These are phyloP conservation scores for Hirsutella thompsonii DNA, from an alignment of 2,329 filamentous ascomycete species.

Conservation along the genomic window DNA sequence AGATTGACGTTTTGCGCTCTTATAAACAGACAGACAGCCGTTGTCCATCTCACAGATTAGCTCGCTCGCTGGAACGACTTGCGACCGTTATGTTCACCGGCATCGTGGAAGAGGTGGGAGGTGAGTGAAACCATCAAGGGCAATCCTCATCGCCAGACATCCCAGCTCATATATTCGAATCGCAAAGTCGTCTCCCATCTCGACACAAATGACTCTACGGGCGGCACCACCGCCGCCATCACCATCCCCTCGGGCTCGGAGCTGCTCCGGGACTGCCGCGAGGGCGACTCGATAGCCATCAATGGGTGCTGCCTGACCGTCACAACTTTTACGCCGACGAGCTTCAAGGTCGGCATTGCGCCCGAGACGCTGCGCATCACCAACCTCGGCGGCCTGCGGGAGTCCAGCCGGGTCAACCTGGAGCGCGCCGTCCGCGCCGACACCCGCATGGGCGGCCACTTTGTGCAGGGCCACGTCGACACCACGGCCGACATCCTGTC, in stretches of 20 bases:
- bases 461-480: slow-evolving; percentile 96
- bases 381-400: slow-evolving; percentile 66
- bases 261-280: slow-evolving; percentile 72
- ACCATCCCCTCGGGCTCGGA: slow-evolving; percentile 48
- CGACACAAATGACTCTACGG: slow-evolving; percentile 66
- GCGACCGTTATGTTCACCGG: slow-evolving; percentile 73
- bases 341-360: slow-evolving; percentile 86
- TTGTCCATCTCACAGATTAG: background rate
- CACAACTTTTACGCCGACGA: slow-evolving; percentile 36
- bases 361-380: slow-evolving; percentile 94
- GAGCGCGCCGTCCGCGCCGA: slow-evolving; percentile 84
- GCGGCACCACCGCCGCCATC: slow-evolving; percentile 86
- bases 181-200: slow-evolving; percentile 82
- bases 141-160: slow-evolving; percentile 8
- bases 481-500: slow-evolving; percentile 65
- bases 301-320: slow-evolving; percentile 96
- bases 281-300: slow-evolving; percentile 88
- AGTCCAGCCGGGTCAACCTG: slow-evolving; percentile 68
- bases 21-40: background rate
- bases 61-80: background rate
- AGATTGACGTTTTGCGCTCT: too few relatives aligned
- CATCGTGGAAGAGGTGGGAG: slow-evolving; percentile 84
- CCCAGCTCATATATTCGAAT: too few relatives aligned
- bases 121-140: slow-evolving; percentile 37
- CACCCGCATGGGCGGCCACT: slow-evolving; percentile 95